Evolutionary conservation across 257 asterid species (phyloP).

Genomic region (Hygrophila difformis): DNA sequence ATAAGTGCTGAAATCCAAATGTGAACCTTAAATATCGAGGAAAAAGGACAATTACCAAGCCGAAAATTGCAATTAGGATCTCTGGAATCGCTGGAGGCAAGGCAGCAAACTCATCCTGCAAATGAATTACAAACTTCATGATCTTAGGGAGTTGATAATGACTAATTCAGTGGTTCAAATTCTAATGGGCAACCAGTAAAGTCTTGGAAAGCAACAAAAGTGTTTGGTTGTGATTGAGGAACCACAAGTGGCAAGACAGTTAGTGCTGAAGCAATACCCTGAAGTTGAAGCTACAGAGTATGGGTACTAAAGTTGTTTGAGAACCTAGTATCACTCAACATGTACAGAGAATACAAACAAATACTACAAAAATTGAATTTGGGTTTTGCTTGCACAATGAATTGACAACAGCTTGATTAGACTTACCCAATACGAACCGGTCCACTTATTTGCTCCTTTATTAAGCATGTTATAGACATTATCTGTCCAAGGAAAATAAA

Average conservation of each 20-base stretch:
- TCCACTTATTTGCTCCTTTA: slow-evolving; percentile 64
- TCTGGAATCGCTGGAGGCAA: slow-evolving; percentile 57
- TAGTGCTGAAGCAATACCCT: no score
- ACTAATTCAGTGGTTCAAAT: neutral
- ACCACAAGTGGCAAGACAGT: no score
- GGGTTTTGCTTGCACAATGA: neutral
- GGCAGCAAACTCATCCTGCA: slow-evolving; percentile 72
- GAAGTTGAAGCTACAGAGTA: no score
- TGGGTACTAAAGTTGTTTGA: no score
- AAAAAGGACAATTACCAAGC: slow-evolving; percentile 48
- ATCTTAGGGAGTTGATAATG: neutral
- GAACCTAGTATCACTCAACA: no score
- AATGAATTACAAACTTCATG: neutral
- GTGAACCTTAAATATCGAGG: slow-evolving; percentile 13
- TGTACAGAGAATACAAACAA: neutral
- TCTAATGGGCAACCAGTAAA: neutral
- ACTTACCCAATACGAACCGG: slow-evolving; percentile 67
- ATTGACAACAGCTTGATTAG: no score
- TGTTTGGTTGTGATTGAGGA: no score
- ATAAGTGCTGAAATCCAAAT: neutral
- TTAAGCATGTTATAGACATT: slow-evolving; percentile 58
- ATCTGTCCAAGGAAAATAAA: slow-evolving; percentile 31
- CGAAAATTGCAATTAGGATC: slow-evolving; percentile 74
- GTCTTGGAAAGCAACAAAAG: no score
- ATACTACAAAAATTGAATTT: neutral